Conservation (phyloP, 2,329 filamentous ascomycete species). For the Harringtonia aguacate region DNA sequence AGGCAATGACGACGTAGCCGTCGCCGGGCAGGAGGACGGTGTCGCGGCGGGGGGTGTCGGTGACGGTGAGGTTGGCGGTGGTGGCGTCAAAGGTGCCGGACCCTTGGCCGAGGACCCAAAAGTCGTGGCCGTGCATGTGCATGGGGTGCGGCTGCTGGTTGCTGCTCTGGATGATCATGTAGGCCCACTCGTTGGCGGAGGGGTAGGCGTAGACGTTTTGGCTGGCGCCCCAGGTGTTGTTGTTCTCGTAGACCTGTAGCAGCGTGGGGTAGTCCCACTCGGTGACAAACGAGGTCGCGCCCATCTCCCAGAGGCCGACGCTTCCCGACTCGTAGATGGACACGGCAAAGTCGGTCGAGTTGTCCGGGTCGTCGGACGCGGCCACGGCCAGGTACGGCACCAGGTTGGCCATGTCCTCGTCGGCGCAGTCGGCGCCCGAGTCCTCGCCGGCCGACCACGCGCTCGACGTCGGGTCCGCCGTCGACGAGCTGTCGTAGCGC, state of each 20-base stretch:
- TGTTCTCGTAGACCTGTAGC: conserved; percentile 7
- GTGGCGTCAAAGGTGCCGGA: conserved; percentile 6
- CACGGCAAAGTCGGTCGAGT: conserved; percentile 5
- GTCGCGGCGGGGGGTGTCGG: conserved; percentile 32
- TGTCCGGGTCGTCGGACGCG: conserved; percentile 3
- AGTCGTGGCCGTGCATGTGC: conserved; percentile 34
- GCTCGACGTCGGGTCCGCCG: conserved; percentile 5
- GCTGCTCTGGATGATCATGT: conserved; percentile 7
- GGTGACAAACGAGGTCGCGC: conserved; percentile 12
- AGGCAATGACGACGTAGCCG: conserved; percentile 33
- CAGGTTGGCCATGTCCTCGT: conserved; percentile 15
- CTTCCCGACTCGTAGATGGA: conserved; percentile 1
- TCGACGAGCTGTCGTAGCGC: conserved; percentile 9
- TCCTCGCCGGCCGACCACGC: conserved; percentile 3
- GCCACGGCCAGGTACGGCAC: conserved; percentile 16
- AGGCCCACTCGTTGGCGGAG: conserved; percentile 8
- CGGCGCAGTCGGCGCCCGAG: conserved; percentile 11
- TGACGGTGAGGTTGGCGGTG: conserved; percentile 14
- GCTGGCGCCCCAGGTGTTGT: conserved; percentile 6
- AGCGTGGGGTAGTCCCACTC: conserved; percentile 14
- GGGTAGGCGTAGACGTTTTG: conserved; percentile 9
- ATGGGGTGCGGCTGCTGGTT: conserved; percentile 23
- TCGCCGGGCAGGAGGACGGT: conserved; percentile 26
- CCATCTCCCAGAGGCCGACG: conserved; percentile 16
- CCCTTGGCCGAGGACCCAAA: conserved; percentile 22